These are phyloP conservation scores for Lactifluus pinguis DNA, from an alignment of 768 basidiomycete species.

Conservation along the genomic window DNA sequence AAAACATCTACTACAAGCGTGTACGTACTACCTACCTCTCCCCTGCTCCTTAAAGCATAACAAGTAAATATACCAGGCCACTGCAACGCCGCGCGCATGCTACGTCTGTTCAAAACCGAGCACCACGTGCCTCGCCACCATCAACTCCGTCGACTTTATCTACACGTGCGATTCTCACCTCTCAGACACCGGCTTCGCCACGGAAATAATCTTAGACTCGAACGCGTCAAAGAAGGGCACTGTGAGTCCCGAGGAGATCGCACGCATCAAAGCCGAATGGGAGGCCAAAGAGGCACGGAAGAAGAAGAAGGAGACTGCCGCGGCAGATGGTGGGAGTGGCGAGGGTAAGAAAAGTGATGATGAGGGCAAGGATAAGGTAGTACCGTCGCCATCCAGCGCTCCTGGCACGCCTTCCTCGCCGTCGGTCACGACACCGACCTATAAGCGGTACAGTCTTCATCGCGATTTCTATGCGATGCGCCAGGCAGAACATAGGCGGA, in stretches of 20 bases:
- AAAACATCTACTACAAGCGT: constrained; percentile 84
- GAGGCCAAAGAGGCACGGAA: constrained; percentile 62
- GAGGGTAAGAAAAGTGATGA: constrained; percentile 31
- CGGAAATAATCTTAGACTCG: constrained; percentile 35
- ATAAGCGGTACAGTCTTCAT: constrained; percentile 75
- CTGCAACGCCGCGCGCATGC: constrained; percentile 70
- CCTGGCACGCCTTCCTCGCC: constrained; percentile 23
- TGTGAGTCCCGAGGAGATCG: constrained; percentile 61
- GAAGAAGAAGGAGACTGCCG: constrained; percentile 23
- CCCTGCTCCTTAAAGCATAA: too few species aligned
- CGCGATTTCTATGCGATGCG: constrained; percentile 78
- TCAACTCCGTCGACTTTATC: constrained; percentile 75
- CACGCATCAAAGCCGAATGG: constrained; percentile 71
- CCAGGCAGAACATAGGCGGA: constrained; percentile 61
- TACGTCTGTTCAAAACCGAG: constrained; percentile 76
- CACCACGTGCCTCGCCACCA: constrained; percentile 74
- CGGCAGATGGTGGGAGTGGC: constrained; percentile 21
- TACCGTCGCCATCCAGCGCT: constrained; percentile 26
- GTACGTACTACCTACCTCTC: constrained; percentile 35
- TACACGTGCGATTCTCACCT: constrained; percentile 82
- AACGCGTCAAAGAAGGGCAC: constrained; percentile 29
- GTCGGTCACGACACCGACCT: constrained; percentile 34
- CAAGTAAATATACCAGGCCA: constrained; percentile 38
- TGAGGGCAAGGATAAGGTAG: constrained; percentile 30
- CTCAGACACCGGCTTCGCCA: constrained; percentile 68